Evolutionary conservation across 441 rosid genomes (phyloP), one percentile per base, ranked within the genome.

Genomic region (Populus hybrid): DNA sequence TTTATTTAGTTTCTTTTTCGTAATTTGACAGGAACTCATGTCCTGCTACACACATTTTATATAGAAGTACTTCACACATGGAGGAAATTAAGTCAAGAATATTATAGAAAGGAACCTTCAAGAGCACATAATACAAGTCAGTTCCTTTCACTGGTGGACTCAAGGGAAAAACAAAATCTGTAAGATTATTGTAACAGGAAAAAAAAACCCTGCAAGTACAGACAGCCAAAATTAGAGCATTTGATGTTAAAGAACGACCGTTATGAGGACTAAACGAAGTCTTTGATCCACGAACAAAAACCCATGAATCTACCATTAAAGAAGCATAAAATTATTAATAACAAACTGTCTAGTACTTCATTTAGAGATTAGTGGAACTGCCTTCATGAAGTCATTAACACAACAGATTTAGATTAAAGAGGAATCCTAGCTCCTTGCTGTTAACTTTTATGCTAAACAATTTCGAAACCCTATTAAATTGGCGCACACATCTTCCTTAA

Each of bases 381-480:
- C 10, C 32, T 70, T 70, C 50, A 9, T 70, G 46, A 21, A 59
- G 16, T 3, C 61, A 28, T 46, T 10, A 40, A 74, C 67, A 12
- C 42, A 24, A 57, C 21, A 38, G 59, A 79, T 68, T 28, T 59
- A 68, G 4, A 5, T 67, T 61, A 10, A 53, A 28, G 42, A 4
- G 7, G 28, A 61, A 61, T 21, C 69, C 76, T n/a, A 24, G 26
- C 26, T 24, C 21, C 5, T 21, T 30, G 11, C 72, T 20, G 26
- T 9, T 18, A 34, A 70, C 14, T 61, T n/a, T 63, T 34, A 32
- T 5, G 59, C 12, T 35, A 79, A 71, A 64, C 11, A 72, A 35
- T 74, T 68, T 68, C 67, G 14, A 11, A 66, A 66, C 32, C 71
- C n/a, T 53, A 28, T 36, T 59, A 18, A 61, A 70, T n/a, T 70